Evolutionary conservation across 164 flowering plant genomes (phyloP), one percentile per base, ranked within the genome.

Genomic region (Sextonia rubra): DNA sequence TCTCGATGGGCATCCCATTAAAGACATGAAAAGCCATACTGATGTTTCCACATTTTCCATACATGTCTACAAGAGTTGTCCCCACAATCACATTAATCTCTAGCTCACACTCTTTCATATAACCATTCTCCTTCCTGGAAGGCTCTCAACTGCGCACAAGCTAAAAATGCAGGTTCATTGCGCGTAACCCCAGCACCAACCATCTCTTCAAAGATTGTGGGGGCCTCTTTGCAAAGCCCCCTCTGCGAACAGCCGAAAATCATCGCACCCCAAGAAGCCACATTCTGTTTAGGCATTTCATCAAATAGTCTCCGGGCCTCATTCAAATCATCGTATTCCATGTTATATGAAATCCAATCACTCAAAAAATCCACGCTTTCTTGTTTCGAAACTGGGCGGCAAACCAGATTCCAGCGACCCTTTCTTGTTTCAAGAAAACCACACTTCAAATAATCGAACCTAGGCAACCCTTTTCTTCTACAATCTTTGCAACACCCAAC

Each of bases 31-130:
- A 37, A 56, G 85, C 82, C 67, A 69, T 70, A 2, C 56, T 23
- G 48, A 79, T 75, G 69, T 61, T 62, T 47, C 84, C 82, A 72
- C 82, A 79, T 72, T 79, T 82, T 0, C 76, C 82, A 62, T 82
- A 79, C 84, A 82, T 82, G 72, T 79, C 76, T 47, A 82, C 55
- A 23, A 82, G 69, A 23, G 76, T 76, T 3, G 80, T 75, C 63
- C 82, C 80, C 52, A 79, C 32, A 0, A 69, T 71, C 18, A 79
- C 75, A 74, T 70, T 68, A 30, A 76, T 32, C 72, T 72, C 71
- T 26, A 75, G 9, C 7, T 69, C 60, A n/a, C 47, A 15, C 26
- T 79, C 58, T 25, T 66, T 56, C 15, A 82, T 65, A 37, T 72
- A 82, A 47, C 12, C 73, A 70, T 49, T 49, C 37, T 7, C 80